Percentiles rank a stretch among this genome's conserved stretches.
These are phyloP conservation scores for Craspedostauros australis DNA, from an alignment of 108 stramenopile genomes.

Conservation along the genomic window DNA sequence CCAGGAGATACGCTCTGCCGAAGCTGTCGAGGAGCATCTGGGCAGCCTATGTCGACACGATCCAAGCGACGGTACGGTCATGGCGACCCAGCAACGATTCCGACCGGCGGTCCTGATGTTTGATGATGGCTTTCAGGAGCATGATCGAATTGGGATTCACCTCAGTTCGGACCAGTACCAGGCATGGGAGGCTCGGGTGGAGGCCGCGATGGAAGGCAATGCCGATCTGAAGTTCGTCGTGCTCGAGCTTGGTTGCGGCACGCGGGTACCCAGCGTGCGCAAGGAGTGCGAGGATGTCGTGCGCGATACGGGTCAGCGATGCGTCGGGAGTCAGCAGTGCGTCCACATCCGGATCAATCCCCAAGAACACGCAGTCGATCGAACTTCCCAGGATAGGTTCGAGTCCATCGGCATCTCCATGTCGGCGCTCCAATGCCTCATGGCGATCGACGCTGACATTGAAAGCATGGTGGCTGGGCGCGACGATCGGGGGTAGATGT, in stretches of 20 bases:
- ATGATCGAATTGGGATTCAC: slow-evolving; percentile 8
- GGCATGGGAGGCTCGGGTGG: slow-evolving; percentile 40
- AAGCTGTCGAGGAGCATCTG: too few relatives aligned
- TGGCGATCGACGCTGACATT: too few relatives aligned
- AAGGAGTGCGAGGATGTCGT: slow-evolving; percentile 44
- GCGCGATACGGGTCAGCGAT: slow-evolving; percentile 3
- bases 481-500: too few relatives aligned
- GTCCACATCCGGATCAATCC: slow-evolving; percentile 1
- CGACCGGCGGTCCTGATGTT: slow-evolving; percentile 15
- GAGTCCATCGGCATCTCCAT: too few relatives aligned
- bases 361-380: background rate
- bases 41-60: background rate
- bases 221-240: slow-evolving; percentile 25
- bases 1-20: too few relatives aligned
- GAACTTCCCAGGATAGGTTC: too few relatives aligned
- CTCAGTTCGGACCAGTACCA: slow-evolving; percentile 24
- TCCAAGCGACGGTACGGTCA: background rate
- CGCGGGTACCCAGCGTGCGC: slow-evolving; percentile 48
- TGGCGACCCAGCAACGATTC: background rate
- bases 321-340: background rate
- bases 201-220: slow-evolving; percentile 9
- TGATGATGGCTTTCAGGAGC: slow-evolving; percentile 9
- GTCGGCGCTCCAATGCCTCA: too few relatives aligned
- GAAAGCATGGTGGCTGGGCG: too few relatives aligned
- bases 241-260: slow-evolving; percentile 55